These are phyloP conservation scores for Gossypium australe DNA, from an alignment of 345 rosid species.

Conservation along the genomic window DNA sequence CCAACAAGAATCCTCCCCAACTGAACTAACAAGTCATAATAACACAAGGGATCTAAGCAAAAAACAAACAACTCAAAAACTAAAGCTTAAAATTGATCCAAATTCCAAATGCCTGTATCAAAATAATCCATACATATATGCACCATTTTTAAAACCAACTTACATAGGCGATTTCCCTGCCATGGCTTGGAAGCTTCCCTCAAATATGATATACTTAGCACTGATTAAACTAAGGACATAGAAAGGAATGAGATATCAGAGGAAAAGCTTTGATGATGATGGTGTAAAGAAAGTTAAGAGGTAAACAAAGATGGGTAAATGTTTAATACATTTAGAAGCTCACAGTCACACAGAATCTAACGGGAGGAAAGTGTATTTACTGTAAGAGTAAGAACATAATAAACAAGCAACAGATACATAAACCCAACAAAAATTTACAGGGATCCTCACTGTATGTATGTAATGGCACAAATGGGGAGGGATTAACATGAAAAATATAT, in stretches of 20 bases:
- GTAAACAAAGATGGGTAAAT: background rate
- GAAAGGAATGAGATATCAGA: background rate
- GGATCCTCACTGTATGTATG: conserved; percentile 15
- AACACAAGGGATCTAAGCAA: background rate
- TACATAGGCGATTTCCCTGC: background rate
- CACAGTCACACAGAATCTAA: background rate
- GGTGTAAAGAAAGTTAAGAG: background rate
- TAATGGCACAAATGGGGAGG: conserved; percentile 27
- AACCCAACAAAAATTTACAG: conserved; percentile 28
- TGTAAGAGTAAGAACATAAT: background rate
- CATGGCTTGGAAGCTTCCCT: background rate
- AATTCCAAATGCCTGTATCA: background rate
- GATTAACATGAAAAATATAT: background rate
- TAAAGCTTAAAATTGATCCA: background rate
- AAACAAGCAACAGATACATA: conserved; percentile 14
- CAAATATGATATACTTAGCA: background rate
- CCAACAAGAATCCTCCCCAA: background rate
- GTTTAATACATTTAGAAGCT: conserved; percentile 20
- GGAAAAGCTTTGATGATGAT: background rate
- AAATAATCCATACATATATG: background rate
- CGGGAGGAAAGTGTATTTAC: background rate
- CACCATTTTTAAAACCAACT: background rate
- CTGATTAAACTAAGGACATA: background rate
- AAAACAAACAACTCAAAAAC: background rate
- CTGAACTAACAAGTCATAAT: background rate